These are phyloP conservation scores for Inosperma sp. DNA, from an alignment of 768 basidiomycete genomes.

Conservation along the genomic window DNA sequence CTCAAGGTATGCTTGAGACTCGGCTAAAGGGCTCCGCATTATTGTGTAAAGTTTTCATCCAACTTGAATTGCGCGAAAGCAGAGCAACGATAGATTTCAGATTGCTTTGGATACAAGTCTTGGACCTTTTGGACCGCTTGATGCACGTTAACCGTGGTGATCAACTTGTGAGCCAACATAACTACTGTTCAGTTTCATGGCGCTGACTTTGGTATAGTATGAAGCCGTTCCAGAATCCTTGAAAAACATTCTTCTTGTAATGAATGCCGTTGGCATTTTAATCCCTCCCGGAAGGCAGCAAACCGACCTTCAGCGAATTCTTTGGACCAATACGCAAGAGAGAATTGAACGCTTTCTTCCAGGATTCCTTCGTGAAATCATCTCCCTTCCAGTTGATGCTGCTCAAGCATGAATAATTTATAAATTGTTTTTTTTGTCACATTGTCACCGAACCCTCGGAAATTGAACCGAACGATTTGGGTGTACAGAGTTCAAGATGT, in stretches of 20 bases:
- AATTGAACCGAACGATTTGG: no score
- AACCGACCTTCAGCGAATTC: slow-evolving; percentile 55
- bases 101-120: slow-evolving; percentile 81
- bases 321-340: slow-evolving; percentile 85
- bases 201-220: slow-evolving; percentile 45
- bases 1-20: slow-evolving; percentile 86
- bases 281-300: slow-evolving; percentile 55
- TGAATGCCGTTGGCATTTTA: slow-evolving; percentile 85
- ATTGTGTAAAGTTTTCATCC: slow-evolving; percentile 93
- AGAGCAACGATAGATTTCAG: slow-evolving; percentile 57
- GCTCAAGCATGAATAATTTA: neutral
- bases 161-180: slow-evolving; percentile 64
- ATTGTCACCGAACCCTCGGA: no score
- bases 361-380: slow-evolving; percentile 74
- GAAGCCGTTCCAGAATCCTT: slow-evolving; percentile 95
- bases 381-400: slow-evolving; percentile 36
- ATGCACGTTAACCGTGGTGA: slow-evolving; percentile 84
- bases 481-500: no score
- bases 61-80: slow-evolving; percentile 75
- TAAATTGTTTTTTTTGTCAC: neutral
- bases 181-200: neutral
- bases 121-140: slow-evolving; percentile 84
- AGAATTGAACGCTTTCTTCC: slow-evolving; percentile 90
- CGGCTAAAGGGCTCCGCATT: slow-evolving; percentile 83
- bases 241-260: slow-evolving; percentile 94